A percentile compares a stretch with the other conserved stretches of the same genome.
Evolutionary conservation across 257 asterid species (phyloP).

Genomic region (Petunia secreta): DNA sequence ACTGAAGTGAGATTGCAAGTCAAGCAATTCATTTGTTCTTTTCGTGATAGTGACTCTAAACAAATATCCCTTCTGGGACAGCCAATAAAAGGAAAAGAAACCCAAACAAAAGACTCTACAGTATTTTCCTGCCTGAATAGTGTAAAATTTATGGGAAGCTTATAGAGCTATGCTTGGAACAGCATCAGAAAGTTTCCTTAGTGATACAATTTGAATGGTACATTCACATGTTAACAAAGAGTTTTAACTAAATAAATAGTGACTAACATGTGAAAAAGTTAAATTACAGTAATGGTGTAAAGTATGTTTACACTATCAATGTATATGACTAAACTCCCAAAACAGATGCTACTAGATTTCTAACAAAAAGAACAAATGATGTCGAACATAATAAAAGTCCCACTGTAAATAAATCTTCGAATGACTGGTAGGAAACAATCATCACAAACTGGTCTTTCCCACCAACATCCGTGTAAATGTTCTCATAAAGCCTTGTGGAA

Average conservation of each 20-base stretch:
- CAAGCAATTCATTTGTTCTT: slow-evolving; percentile 18
- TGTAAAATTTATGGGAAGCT: not conserved
- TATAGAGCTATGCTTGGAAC: not conserved
- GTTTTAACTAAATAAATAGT: too few species aligned
- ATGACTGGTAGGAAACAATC: not conserved
- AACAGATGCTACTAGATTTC: not conserved
- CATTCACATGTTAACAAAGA: too few species aligned
- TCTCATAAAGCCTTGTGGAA: not conserved
- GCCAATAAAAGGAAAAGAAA: too few species aligned
- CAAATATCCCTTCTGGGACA: too few species aligned
- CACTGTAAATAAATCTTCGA: not conserved
- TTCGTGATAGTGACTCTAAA: slow-evolving; percentile 28
- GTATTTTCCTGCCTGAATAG: not conserved
- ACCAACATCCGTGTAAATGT: not conserved
- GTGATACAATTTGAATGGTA: too few species aligned
- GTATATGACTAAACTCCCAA: not conserved
- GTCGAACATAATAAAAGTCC: not conserved
- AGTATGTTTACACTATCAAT: too few species aligned
- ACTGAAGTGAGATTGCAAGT: slow-evolving; percentile 21
- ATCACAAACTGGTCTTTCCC: not conserved
- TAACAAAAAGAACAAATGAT: not conserved
- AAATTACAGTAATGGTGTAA: too few species aligned
- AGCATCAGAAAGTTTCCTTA: too few species aligned
- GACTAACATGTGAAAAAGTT: too few species aligned
- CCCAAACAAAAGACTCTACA: too few species aligned